Percentiles rank a stretch among this genome's conserved stretches.
These are phyloP conservation scores for Cordyceps farinosa DNA, from an alignment of 2,329 filamentous ascomycete genomes.

Conservation along the genomic window DNA sequence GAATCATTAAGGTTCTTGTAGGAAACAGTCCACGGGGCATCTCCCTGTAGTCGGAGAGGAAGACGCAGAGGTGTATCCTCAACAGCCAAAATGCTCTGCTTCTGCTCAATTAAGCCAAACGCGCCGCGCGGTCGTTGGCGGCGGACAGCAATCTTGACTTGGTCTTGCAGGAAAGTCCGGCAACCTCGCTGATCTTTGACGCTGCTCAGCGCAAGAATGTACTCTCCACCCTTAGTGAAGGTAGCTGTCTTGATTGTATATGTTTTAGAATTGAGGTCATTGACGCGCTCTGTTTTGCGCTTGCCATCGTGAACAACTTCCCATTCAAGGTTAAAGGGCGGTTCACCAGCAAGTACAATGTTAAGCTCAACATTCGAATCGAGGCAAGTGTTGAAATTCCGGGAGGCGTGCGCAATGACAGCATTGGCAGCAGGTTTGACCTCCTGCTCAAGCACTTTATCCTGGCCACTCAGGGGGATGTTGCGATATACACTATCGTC, in stretches of 20 bases:
- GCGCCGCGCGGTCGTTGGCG: constrained; percentile 82
- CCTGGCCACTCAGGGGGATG: constrained; percentile 57
- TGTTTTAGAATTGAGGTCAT: constrained; percentile 58
- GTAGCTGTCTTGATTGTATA: constrained; percentile 73
- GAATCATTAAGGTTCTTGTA: constrained; percentile 66
- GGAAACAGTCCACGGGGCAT: constrained; percentile 75
- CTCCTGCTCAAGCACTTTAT: constrained; percentile 72
- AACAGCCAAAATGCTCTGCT: constrained; percentile 68
- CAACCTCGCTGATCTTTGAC: constrained; percentile 85
- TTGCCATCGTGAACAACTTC: constrained; percentile 89
- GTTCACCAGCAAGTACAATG: constrained; percentile 73
- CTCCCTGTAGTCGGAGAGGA: constrained; percentile 80
- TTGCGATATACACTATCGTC: constrained; percentile 77
- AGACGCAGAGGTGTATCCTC: constrained; percentile 71
- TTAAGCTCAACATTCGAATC: constrained; percentile 75
- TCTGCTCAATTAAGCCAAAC: constrained; percentile 83
- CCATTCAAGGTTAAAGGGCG: constrained; percentile 87
- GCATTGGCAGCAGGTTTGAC: constrained; percentile 92
- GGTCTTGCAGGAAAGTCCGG: constrained; percentile 79
- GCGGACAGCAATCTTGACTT: constrained; percentile 79
- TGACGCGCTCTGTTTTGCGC: constrained; percentile 64
- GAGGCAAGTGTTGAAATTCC: constrained; percentile 68
- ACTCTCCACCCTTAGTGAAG: constrained; percentile 80
- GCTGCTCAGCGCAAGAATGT: constrained; percentile 79
- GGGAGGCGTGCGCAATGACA: constrained; percentile 55